Base-by-base conservation (phyloP, 257 asterid genomes). In the Handroanthus guayacan region DNA sequence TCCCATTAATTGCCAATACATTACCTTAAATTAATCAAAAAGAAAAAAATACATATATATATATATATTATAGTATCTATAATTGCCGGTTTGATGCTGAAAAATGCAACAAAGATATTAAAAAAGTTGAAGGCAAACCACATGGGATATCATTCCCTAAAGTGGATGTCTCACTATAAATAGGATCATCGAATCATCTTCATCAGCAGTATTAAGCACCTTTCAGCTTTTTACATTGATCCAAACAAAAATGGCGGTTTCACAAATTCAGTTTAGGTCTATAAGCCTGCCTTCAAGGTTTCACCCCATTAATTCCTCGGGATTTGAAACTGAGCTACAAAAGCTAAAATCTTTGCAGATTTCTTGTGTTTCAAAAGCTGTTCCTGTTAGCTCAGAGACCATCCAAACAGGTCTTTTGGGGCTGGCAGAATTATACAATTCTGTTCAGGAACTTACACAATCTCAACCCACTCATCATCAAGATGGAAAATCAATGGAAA, bases 261-360 rank as follows among this genome's bases (percentile, higher is more conserved):
- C 85, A 68, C 90, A 86, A 75, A 76, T 34, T 18, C 88, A 83
- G 69, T 72, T 58, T 3, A 92, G 97, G 75, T 94, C 97, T 60
- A 90, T 90, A 18, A 92, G 97, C 68, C 82, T 94, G 44, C 97
- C 97, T 58, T 80, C 99, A 73, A 89, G 97, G 61, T 79, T 89
- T 58, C 86, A 80, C 38, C 86, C 87, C 54, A 82, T 82, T 10
- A 82, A 83, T 45, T 76, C 89, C 78, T 76, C 80, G 34, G 83
- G 69, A 14, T 72, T 86, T 54, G 97, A 87, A 79, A 63, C 79
- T 14, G 86, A 86, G 55, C 54, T 89, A 45, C 72, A 74, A 74
- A 84, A 84, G 72, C 80, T 89, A 16, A 89, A 74, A 76, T 81
- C 73, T 25, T 25, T 25, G 31, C 31, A 25, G 31, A 25, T 25